Conservation (phyloP, 2,329 filamentous ascomycete genomes). For the Cordyceps tenuipes region DNA sequence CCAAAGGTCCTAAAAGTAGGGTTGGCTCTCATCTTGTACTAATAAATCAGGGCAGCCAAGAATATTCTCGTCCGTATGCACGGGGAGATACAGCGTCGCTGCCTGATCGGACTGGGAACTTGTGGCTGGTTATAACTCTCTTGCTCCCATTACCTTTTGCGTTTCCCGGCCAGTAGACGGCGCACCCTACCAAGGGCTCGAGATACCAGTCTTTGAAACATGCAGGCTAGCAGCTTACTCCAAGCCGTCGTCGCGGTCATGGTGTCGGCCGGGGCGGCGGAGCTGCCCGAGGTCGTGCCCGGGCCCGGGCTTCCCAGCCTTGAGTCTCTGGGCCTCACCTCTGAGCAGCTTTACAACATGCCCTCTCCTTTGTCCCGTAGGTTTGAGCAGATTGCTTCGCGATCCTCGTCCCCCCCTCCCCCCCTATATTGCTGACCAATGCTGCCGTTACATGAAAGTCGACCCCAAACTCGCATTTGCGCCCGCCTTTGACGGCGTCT, state of each 20-base stretch:
- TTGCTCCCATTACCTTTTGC: too few relatives aligned
- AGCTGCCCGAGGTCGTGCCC: neutral
- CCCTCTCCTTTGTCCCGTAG: neutral
- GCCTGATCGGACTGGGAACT: too few relatives aligned
- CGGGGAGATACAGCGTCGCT: too few relatives aligned
- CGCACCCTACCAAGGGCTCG: too few relatives aligned
- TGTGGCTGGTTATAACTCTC: neutral
- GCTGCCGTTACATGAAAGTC: neutral
- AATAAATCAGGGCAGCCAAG: too few relatives aligned
- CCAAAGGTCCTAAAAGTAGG: too few relatives aligned
- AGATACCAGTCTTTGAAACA: neutral
- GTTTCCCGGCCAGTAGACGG: too few relatives aligned
- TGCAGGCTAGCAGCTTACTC: neutral
- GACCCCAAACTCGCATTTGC: neutral
- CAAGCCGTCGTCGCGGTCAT: neutral
- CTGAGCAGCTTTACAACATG: neutral
- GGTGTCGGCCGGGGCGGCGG: neutral
- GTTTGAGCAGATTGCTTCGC: neutral
- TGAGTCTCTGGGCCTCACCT: neutral
- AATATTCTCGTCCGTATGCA: too few relatives aligned
- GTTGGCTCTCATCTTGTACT: too few relatives aligned
- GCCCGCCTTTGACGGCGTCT: neutral
- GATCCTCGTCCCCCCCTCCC: too few relatives aligned
- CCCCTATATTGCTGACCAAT: neutral
- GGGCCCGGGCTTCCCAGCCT: neutral